A percentile compares a stretch with the other conserved stretches of the same genome.
Evolutionary conservation across 352 stramenopile genomes (phyloP).

Genomic region (Globisporangium recalcitrans): DNA sequence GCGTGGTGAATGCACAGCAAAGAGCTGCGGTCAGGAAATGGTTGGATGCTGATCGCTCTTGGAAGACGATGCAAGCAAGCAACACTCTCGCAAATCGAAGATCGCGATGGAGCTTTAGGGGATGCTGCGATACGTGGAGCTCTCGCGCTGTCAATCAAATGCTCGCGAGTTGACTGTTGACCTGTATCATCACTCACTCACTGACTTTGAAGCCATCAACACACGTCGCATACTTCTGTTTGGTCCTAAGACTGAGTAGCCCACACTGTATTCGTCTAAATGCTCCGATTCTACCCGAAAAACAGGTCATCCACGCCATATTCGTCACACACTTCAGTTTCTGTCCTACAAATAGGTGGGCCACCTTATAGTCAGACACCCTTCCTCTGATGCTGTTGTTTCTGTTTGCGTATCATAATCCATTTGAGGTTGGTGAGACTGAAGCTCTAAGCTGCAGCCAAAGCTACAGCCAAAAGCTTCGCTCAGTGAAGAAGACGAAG

Average conservation of each 20-base stretch:
- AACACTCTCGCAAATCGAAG: neutral
- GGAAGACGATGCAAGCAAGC: neutral
- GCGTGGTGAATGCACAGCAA: neutral
- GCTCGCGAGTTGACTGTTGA: neutral
- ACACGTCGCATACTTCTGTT: conserved; percentile 8
- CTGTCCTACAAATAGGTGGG: neutral
- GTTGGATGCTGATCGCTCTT: neutral
- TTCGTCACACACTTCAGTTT: neutral
- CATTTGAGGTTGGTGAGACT: conserved; percentile 6
- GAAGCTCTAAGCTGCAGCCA: too few relatives aligned
- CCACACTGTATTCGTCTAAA: neutral
- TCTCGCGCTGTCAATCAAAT: neutral
- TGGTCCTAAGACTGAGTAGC: neutral
- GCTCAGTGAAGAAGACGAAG: too few relatives aligned
- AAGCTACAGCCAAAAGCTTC: neutral
- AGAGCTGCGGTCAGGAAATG: neutral
- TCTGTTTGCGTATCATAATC: conserved; percentile 18
- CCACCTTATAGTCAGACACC: neutral
- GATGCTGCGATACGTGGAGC: conserved; percentile 7
- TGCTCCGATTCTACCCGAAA: neutral
- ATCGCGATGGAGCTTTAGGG: neutral
- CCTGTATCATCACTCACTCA: neutral
- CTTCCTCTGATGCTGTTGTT: conserved; percentile 5
- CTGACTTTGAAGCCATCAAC: neutral
- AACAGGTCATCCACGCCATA: neutral